Conservation (phyloP, 257 asterid genomes). For the Echium plantagineum region DNA sequence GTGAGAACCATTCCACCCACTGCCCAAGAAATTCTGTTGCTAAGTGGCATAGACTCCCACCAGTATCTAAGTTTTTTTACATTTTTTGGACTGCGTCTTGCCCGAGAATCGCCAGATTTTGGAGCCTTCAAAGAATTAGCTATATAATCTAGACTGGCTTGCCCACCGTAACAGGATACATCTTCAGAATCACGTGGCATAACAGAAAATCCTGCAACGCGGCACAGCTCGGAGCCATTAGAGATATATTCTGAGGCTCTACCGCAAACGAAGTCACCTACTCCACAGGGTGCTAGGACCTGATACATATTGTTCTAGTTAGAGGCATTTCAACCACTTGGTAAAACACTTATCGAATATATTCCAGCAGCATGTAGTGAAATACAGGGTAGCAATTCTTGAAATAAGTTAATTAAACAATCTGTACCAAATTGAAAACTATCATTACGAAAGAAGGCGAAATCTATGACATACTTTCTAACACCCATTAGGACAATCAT, state of each 20-base stretch:
- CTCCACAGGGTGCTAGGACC: conserved; percentile 91
- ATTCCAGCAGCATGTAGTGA: conserved; percentile 1
- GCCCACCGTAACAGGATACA: conserved; percentile 76
- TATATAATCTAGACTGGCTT: conserved; percentile 53
- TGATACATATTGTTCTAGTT: conserved; percentile 34
- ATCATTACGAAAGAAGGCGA: no score
- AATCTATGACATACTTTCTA: background rate
- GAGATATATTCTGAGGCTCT: conserved; percentile 91
- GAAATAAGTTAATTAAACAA: no score
- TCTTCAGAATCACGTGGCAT: conserved; percentile 39
- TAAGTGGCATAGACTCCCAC: conserved; percentile 46
- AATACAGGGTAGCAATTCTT: background rate
- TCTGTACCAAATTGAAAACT: background rate
- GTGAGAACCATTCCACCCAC: conserved; percentile 96
- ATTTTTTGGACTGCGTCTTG: conserved; percentile 19
- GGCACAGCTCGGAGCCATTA: conserved; percentile 98
- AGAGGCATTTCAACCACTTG: conserved; percentile 12
- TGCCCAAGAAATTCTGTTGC: conserved; percentile 86
- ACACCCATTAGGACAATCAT: conserved; percentile 2
- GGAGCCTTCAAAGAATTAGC: conserved; percentile 61
- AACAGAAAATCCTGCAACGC: conserved; percentile 75
- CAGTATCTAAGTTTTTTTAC: conserved; percentile 55
- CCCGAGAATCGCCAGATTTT: conserved; percentile 28
- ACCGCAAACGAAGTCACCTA: conserved; percentile 85
- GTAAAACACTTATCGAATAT: background rate